Evolutionary conservation across 2,329 filamentous ascomycete species (phyloP).

Genomic region (Penicillium sp.): DNA sequence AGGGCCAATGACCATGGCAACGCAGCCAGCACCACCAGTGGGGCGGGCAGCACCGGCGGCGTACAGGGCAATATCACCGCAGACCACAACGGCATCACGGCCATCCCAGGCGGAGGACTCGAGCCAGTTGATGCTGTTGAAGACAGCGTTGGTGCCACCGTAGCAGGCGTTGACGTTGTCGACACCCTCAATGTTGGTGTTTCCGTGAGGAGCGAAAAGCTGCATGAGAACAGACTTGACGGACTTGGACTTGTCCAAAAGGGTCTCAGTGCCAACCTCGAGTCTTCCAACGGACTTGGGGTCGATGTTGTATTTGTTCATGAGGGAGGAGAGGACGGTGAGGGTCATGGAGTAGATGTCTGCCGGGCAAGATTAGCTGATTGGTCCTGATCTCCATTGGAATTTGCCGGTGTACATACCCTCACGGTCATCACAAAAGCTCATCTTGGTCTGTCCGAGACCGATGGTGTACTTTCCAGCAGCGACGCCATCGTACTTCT

Average conservation of each 20-base stretch:
- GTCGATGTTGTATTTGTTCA: slow-evolving; percentile 82
- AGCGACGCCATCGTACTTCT: slow-evolving; percentile 81
- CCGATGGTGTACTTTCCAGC: slow-evolving; percentile 87
- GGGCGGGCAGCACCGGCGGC: slow-evolving; percentile 79
- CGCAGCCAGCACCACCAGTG: slow-evolving; percentile 74
- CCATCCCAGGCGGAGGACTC: slow-evolving; percentile 87
- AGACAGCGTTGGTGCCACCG: slow-evolving; percentile 78
- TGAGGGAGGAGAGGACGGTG: slow-evolving; percentile 72
- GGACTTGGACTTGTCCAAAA: slow-evolving; percentile 87
- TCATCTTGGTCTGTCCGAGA: slow-evolving; percentile 87
- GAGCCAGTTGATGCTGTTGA: slow-evolving; percentile 82
- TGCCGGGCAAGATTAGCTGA: slow-evolving; percentile 37
- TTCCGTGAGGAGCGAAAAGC: slow-evolving; percentile 68
- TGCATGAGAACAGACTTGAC: slow-evolving; percentile 88
- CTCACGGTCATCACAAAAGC: slow-evolving; percentile 86
- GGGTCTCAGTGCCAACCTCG: slow-evolving; percentile 81
- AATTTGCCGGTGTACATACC: slow-evolving; percentile 51
- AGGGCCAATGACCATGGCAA: slow-evolving; percentile 76
- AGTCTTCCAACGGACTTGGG: slow-evolving; percentile 73
- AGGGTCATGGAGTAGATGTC: slow-evolving; percentile 86
- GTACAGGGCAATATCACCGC: slow-evolving; percentile 81
- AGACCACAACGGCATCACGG: slow-evolving; percentile 74
- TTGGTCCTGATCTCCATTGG: neutral
- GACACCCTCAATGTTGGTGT: slow-evolving; percentile 79
- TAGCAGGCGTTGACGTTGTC: slow-evolving; percentile 85